Evolutionary conservation across 176 grass and related monocot genomes (phyloP), one percentile per base, ranked within the genome.

Genomic region (Oryza meridionalis): DNA sequence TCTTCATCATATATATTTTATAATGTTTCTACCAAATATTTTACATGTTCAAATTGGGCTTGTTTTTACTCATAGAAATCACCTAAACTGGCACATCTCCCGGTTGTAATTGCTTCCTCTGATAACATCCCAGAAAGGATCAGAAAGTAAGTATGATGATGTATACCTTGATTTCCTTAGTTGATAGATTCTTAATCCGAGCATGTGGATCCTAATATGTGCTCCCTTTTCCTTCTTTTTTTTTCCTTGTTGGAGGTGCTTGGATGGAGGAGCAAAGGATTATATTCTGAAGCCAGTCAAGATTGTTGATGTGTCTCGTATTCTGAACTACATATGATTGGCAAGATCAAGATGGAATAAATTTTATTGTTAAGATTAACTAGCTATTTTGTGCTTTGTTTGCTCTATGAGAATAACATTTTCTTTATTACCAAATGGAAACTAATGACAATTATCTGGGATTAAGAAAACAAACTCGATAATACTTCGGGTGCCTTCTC

Each of bases 221-320:
- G 53, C 53, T 9, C 6, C 5, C 19, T 70, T n/a, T 9, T 69
- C 38, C 33, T 70, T 42, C 19, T 43, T n/a, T 6, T 43, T 26
- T 2, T 70, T 70, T 21, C 0, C 1, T 70, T 43, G 9, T 77
- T 77, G 6, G 13, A 64, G 75, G 58, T 77, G 75, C 58, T 26
- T 64, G 55, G 55, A 64, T 5, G 76, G 37, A 78, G 76, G 76
- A 43, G 55, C 58, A 13, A 43, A 64, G 58, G 75, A 77, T 16
- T 65, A 77, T 10, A 77, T 77, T 8, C 1, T 44, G 3, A 77
- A 77, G 13, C 75, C n/a, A 16, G 2, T 77, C 13, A 44, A 26
- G n/a, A 21, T 3, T 26, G n/a, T 13, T 6, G 35, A 77, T 64
- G n/a, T 77, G 21, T n/a, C 55, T 77, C 75, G n/a, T 13, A 77